phyloP scores from a whole-genome alignment of 306 rosid genomes.

The Medicago ruthenica region DNA sequence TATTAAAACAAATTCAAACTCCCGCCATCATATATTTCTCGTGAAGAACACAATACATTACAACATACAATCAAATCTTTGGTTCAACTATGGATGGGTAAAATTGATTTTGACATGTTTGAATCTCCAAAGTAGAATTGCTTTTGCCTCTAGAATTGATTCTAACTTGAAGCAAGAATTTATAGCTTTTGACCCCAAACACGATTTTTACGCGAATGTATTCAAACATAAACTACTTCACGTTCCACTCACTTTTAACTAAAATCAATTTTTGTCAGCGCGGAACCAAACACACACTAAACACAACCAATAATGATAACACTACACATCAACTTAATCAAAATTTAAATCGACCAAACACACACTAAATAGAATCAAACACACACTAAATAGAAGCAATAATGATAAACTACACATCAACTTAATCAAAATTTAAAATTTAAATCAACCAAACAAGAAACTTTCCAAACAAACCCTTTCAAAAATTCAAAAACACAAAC shows the following conservation, averaged over 20 bases:
- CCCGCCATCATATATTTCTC: slow-evolving; percentile 34
- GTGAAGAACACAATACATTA: neutral
- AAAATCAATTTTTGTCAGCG: no score
- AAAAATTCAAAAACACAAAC: neutral
- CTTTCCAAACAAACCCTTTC: neutral
- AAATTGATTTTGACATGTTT: no score
- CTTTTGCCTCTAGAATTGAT: no score
- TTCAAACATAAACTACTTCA: no score
- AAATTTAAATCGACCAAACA: slow-evolving; percentile 4
- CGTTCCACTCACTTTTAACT: no score
- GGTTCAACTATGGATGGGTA: no score
- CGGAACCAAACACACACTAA: no score
- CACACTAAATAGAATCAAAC: no score
- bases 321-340: neutral
- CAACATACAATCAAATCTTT: neutral
- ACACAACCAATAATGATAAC: neutral
- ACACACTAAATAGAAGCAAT: no score
- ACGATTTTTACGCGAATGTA: no score
- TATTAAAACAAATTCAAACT: slow-evolving; percentile 14
- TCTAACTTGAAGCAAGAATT: neutral
- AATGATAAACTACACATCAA: neutral
- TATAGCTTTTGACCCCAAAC: no score
- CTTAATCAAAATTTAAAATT: neutral
- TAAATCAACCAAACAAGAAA: slow-evolving; percentile 12
- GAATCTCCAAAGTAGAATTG: no score